Evolutionary conservation across 352 stramenopile species (phyloP).

Genomic region (Phytophthora fragariae): DNA sequence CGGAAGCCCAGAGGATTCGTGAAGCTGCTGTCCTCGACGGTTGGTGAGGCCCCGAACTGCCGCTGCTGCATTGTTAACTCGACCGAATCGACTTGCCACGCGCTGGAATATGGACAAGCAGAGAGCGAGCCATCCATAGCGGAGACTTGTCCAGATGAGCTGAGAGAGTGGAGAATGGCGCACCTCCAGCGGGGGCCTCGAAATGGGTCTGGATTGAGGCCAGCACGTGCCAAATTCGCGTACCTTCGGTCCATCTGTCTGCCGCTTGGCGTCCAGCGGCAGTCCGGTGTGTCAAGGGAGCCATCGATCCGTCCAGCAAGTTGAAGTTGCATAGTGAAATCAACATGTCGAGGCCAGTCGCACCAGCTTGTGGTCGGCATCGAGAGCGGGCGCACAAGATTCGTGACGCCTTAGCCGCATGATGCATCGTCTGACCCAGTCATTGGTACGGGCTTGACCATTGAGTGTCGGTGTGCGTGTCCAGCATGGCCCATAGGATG

Average conservation of each 20-base stretch:
- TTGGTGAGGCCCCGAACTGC: slow-evolving; percentile 5
- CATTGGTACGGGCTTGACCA: neutral
- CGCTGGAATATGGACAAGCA: slow-evolving; percentile 6
- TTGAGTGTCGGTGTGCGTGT: neutral
- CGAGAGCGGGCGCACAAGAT: neutral
- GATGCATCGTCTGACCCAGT: neutral
- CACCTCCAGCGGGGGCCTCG: slow-evolving; percentile 4
- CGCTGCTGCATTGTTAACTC: slow-evolving; percentile 26
- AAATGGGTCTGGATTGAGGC: slow-evolving; percentile 5
- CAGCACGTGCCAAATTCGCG: slow-evolving; percentile 15
- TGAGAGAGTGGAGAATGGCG: slow-evolving; percentile 7
- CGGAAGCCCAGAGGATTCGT: slow-evolving; percentile 25
- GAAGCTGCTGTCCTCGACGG: slow-evolving; percentile 19
- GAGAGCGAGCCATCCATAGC: slow-evolving; percentile 2
- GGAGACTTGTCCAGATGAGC: slow-evolving; percentile 7
- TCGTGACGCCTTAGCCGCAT: neutral
- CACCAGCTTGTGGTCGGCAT: neutral
- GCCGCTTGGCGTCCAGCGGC: neutral
- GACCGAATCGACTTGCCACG: slow-evolving; percentile 2
- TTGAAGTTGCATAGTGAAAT: slow-evolving; percentile 32
- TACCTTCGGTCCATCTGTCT: slow-evolving; percentile 25
- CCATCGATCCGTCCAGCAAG: slow-evolving; percentile 7
- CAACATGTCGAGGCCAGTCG: neutral
- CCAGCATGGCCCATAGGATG: neutral
- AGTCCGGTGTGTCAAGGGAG: slow-evolving; percentile 10